These are phyloP conservation scores for Alternaria angustiovoidea DNA, from an alignment of 2,329 filamentous ascomycete genomes.

Conservation along the genomic window DNA sequence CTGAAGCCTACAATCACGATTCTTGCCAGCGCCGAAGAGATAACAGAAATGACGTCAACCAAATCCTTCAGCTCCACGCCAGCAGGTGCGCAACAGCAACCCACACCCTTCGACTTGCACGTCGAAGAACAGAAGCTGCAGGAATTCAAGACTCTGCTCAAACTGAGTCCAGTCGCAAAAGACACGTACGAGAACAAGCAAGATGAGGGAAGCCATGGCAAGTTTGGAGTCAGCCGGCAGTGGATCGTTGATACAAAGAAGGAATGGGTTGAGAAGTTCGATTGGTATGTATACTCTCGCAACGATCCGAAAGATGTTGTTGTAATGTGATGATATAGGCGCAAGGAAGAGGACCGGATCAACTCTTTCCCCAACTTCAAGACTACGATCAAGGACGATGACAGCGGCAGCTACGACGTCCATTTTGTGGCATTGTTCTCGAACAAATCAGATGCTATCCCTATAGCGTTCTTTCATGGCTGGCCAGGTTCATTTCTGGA, in stretches of 20 bases:
- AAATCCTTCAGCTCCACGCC: slow-evolving; percentile 28
- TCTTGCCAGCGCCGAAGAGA: no score
- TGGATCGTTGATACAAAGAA: slow-evolving; percentile 44
- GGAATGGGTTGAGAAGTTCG: slow-evolving; percentile 44
- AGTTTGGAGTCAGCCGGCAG: slow-evolving; percentile 42
- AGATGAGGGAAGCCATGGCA: slow-evolving; percentile 34
- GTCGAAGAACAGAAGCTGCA: slow-evolving; percentile 39
- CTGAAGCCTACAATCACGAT: not conserved
- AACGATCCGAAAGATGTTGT: not conserved
- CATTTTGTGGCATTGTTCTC: slow-evolving; percentile 67
- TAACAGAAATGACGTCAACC: slow-evolving; percentile 25
- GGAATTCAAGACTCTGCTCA: slow-evolving; percentile 41
- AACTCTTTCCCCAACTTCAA: slow-evolving; percentile 63
- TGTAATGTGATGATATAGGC: slow-evolving; percentile 29
- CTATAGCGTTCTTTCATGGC: slow-evolving; percentile 63
- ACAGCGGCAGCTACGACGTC: slow-evolving; percentile 51
- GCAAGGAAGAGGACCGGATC: slow-evolving; percentile 52
- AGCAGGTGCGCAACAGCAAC: slow-evolving; percentile 23
- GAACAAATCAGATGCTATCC: slow-evolving; percentile 58
- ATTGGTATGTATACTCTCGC: slow-evolving; percentile 35
- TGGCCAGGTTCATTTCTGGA: slow-evolving; percentile 65
- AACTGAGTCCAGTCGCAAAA: slow-evolving; percentile 41
- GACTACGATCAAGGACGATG: slow-evolving; percentile 52
- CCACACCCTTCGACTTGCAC: slow-evolving; percentile 35
- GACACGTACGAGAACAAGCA: slow-evolving; percentile 41